phyloP scores from a whole-genome alignment of 306 rosid genomes.

The Phaseolus lunatus region DNA sequence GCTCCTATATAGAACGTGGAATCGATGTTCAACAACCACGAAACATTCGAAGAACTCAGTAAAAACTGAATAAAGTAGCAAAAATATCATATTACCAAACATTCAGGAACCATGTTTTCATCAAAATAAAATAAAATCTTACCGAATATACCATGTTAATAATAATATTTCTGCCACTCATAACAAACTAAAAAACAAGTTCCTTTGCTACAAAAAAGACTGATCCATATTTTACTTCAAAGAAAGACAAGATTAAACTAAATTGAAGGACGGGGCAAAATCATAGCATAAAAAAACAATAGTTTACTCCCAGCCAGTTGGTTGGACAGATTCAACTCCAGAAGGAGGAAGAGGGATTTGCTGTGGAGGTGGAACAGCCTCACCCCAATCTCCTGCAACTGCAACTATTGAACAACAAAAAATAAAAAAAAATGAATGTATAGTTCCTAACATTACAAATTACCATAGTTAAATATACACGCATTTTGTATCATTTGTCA shows the following conservation, averaged over 20 bases:
- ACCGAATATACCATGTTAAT: constrained; percentile 10
- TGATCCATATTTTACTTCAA: constrained; percentile 22
- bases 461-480: no score
- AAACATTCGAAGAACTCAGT: no score
- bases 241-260: neutral
- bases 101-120: constrained; percentile 2
- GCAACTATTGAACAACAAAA: neutral
- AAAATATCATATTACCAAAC: neutral
- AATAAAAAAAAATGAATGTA: constrained; percentile 10
- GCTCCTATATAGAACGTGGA: no score
- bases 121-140: constrained; percentile 21
- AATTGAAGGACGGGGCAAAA: neutral
- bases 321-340: constrained; percentile 35
- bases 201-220: constrained; percentile 26
- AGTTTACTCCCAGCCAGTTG: constrained; percentile 53
- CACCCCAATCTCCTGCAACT: constrained; percentile 54
- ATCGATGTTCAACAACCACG: no score
- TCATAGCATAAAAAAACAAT: constrained; percentile 4
- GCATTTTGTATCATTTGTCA: neutral
- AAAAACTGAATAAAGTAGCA: no score
- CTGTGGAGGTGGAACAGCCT: constrained; percentile 48
- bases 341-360: constrained; percentile 15
- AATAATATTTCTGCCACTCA: constrained; percentile 37
- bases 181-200: constrained; percentile 2
- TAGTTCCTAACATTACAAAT: neutral